phyloP scores from a whole-genome alignment of 225 moss, liverwort and hornwort genomes.

The Sphagnum tenellum region DNA sequence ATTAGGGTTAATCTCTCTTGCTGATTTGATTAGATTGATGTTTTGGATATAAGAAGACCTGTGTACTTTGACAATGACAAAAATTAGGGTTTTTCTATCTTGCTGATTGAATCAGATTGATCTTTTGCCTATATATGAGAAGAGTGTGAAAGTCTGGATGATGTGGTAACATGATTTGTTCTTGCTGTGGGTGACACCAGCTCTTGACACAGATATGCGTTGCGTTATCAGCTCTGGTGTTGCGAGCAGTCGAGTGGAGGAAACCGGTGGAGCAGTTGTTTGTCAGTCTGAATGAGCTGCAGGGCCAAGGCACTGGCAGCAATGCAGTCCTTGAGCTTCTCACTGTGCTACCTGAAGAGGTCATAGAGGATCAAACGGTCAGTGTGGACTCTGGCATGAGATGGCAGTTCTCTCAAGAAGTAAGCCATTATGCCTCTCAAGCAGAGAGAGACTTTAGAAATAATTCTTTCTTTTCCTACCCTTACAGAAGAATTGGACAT shows the following conservation, averaged over 20 bases:
- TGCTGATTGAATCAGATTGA: too few species aligned
- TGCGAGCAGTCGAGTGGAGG: conserved; percentile 76
- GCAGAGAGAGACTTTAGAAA: not conserved
- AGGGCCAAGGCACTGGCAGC: conserved; percentile 88
- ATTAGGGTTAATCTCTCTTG: too few species aligned
- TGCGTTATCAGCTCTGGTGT: conserved; percentile 79
- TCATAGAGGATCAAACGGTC: conserved; percentile 73
- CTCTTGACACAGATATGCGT: conserved; percentile 95
- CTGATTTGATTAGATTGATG: too few species aligned
- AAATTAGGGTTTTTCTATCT: too few species aligned
- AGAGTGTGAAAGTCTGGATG: conserved; percentile 3
- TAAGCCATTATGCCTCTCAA: conserved; percentile 10
- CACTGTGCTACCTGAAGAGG: conserved; percentile 91
- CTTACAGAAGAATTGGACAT: not conserved
- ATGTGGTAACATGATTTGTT: conserved; percentile 7
- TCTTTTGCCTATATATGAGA: too few species aligned
- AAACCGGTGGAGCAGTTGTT: conserved; percentile 84
- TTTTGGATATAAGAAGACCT: too few species aligned
- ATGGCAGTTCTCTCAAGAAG: conserved; percentile 81
- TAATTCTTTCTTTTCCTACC: too few species aligned
- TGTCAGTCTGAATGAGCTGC: conserved; percentile 77
- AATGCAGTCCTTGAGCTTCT: conserved; percentile 86
- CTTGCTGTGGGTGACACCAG: conserved; percentile 25
- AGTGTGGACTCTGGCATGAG: conserved; percentile 74
- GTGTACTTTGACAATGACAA: too few species aligned